A percentile compares a stretch with the other conserved stretches of the same genome.
phyloP scores from a whole-genome alignment of 2,329 filamentous ascomycete species.

The Aschersonia sp. region DNA sequence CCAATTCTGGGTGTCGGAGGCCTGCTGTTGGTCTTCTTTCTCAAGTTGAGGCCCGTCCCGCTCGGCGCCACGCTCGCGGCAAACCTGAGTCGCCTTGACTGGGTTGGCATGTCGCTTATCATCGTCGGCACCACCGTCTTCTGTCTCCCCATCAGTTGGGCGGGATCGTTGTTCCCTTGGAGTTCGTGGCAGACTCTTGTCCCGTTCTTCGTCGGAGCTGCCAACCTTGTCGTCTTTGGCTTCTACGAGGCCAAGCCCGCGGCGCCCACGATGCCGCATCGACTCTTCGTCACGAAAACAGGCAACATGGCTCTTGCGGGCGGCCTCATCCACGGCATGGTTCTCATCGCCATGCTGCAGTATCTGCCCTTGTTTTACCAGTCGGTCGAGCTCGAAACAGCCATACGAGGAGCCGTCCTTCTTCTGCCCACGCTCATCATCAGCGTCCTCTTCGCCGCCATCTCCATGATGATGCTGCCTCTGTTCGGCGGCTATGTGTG shows the following conservation, averaged over 20 bases:
- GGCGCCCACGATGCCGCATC: conserved; percentile 16
- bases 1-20: conserved; percentile 10
- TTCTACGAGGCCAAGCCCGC: conserved; percentile 14
- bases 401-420: conserved; percentile 13
- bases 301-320: conserved; percentile 9
- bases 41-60: conserved; percentile 3
- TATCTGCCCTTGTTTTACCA: conserved; percentile 20
- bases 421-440: conserved; percentile 8
- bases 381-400: conserved; percentile 14
- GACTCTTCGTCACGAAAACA: conserved; percentile 14
- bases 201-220: conserved; percentile 14
- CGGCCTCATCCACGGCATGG: conserved; percentile 16
- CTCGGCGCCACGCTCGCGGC: background rate
- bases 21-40: conserved; percentile 11
- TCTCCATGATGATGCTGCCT: background rate
- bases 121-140: conserved; percentile 10
- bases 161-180: conserved; percentile 17
- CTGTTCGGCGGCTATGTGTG: background rate
- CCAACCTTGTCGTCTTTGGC: conserved; percentile 13
- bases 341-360: conserved; percentile 13
- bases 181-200: conserved; percentile 16
- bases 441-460: background rate
- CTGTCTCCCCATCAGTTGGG: conserved; percentile 19
- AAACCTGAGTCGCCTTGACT: conserved; percentile 17
- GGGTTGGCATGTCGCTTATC: conserved; percentile 15